phyloP scores from a whole-genome alignment of 331 rosid genomes.

The Arachis monticola region DNA sequence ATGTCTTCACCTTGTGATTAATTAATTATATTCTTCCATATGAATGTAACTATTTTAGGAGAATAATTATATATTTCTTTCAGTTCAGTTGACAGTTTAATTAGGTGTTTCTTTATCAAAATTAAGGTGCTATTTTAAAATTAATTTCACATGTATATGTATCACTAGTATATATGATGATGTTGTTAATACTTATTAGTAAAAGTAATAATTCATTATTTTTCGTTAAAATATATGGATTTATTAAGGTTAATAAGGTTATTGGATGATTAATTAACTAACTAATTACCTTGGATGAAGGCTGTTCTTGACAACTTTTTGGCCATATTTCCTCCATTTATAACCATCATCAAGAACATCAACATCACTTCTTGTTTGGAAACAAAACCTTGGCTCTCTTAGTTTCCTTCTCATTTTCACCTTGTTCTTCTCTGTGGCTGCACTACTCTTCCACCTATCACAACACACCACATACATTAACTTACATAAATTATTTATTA shows the following conservation, averaged over 20 bases:
- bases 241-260: neutral
- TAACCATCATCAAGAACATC: constrained; percentile 97
- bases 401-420: constrained; percentile 87
- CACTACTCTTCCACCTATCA: constrained; percentile 82
- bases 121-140: neutral
- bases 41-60: constrained; percentile 2
- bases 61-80: no score
- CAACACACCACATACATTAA: neutral
- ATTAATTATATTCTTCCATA: constrained; percentile 10
- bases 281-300: constrained; percentile 79
- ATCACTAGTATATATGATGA: neutral
- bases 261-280: no score
- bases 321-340: constrained; percentile 94
- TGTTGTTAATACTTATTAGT: neutral
- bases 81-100: constrained; percentile 17
- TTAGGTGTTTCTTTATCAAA: constrained; percentile 12
- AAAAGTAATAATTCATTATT: neutral
- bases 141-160: neutral
- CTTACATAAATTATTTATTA: no score
- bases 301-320: constrained; percentile 88
- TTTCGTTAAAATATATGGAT: neutral
- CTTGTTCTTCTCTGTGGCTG: constrained; percentile 70
- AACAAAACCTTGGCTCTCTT: constrained; percentile 91
- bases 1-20: neutral
- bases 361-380: constrained; percentile 88